Evolutionary conservation across 2,329 filamentous ascomycete genomes (phyloP), one percentile per base, ranked within the genome.

Genomic region (Neofusicoccum cordaticola): DNA sequence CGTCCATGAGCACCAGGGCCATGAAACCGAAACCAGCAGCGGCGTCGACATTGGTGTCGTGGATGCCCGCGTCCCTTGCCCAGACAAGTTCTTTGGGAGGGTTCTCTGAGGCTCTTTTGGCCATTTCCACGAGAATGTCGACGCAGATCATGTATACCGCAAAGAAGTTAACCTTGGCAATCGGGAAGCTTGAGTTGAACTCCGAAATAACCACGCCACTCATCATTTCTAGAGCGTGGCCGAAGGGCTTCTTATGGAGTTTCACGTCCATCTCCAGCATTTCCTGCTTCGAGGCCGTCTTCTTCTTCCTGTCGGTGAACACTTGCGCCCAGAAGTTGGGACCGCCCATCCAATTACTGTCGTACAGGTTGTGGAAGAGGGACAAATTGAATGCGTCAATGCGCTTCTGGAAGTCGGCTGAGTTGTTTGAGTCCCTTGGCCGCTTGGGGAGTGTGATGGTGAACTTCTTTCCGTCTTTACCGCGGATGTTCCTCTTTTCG

Each of bases 401-500:
- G 41, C 56, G 56, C 42, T 60, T 60, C 11, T 60, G 56, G 42
- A 60, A 60, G 35, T 60, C 56, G 22, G 19, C 11, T 5, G 53
- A 34, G 41, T 58, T 45, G 22, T 41, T 58, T 13, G 56, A 35
- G 39, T 60, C n/a, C n/a, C 17, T 47, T 2, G 56, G 31, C 7
- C 42, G 56, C 42, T 60, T 60, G 12, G 56, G 56, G 6, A 60
- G 44, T 8, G 41, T 60, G 15, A 60, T 60, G 17, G 41, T 22
- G 17, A 60, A 60, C 17, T 60, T 60, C 42, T 60, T 60, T 13
- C 56, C 56, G 31, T 60, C 42, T 12, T 45, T 45, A 19, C 56
- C 56, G 12, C 56, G 56, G 12, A 47, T 9, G 17, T 19, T 60
- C 17, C 37, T 60, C 31, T 47, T 60, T 3, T 60, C 56, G 13